phyloP scores from a whole-genome alignment of 2,329 filamentous ascomycete species.

The Ceratocystis cubensis region DNA sequence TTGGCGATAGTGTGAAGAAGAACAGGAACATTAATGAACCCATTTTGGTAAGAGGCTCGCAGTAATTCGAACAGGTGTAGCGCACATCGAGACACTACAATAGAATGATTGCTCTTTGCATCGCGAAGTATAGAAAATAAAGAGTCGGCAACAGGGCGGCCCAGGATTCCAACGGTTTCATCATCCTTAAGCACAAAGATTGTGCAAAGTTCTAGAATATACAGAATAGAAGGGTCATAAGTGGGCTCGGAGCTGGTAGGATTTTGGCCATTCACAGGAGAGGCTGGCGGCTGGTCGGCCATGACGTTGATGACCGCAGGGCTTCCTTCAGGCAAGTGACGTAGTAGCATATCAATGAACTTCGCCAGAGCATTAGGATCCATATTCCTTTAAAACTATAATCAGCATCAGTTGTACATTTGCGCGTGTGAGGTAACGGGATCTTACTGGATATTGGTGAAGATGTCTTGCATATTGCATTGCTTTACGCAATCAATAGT shows the following conservation, averaged over 20 bases:
- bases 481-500: constrained; percentile 89
- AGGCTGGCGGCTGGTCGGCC: constrained; percentile 57
- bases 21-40: constrained; percentile 84
- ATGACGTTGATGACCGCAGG: constrained; percentile 77
- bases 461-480: constrained; percentile 70
- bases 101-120: constrained; percentile 62
- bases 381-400: constrained; percentile 38
- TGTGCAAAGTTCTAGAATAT: constrained; percentile 83
- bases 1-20: constrained; percentile 84
- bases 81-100: constrained; percentile 70
- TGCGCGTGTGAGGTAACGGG: constrained; percentile 27
- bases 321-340: constrained; percentile 74
- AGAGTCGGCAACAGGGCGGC: constrained; percentile 66
- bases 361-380: constrained; percentile 42
- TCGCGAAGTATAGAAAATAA: constrained; percentile 75
- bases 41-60: constrained; percentile 74
- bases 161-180: constrained; percentile 57
- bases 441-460: constrained; percentile 62
- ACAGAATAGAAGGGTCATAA: constrained; percentile 80
- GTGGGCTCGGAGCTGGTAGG: constrained; percentile 38
- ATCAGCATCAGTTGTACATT: constrained; percentile 8
- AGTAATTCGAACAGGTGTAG: constrained; percentile 79
- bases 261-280: constrained; percentile 49
- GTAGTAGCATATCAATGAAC: constrained; percentile 56
- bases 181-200: constrained; percentile 65